Base-by-base conservation (phyloP, 1,284 basidiomycete species). In the Austroboletus niveus region DNA sequence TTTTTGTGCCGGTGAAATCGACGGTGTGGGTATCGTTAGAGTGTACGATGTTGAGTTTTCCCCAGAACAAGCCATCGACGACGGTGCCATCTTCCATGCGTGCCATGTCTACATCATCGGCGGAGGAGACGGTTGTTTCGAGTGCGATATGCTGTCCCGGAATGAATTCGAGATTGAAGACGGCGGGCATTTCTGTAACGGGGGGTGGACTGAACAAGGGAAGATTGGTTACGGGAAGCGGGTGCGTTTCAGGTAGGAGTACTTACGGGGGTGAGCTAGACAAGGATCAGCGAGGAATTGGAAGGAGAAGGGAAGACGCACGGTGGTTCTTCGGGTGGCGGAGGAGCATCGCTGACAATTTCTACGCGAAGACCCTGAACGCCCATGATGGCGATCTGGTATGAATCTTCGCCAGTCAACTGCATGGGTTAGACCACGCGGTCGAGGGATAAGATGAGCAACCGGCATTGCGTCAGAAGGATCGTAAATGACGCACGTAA, bases 11-110 rank as follows among this genome's bases (percentile, higher is more conserved):
- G 46, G 73, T 83, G 66, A 92, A 92, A 58, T 91, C 89, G 78
- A 92, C 78, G 53, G 77, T 78, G 67, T 92, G 89, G 15, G 71
- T 82, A 61, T 89, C 85, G 38, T 81, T 87, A 3, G 80, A 73
- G 62, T 92, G 89, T 12, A 89, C 79, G 48, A 92, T 87, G 58
- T 83, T 81, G 47, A 92, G 80, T 64, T 90, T 91, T 3, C 89
- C 89, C 87, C 86, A 91, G 71, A 91, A 92, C 65, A 79, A 73
- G 41, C 89, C 89, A 48, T 88, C 89, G 22, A 92, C 89, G 24
- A 82, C 75, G 10, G 87, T 91, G 3, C 89, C 89, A 59, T 92
- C 89, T 57, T 92, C 89, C 85, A 89, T 89, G 48, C 87, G 80
- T 2, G 89, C 84, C 89, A 92, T 91, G 64, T 92, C 89, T 32